Percentiles rank a stretch among this genome's conserved stretches.
Evolutionary conservation across 306 rosid species (phyloP).

Genomic region (Argentina anserina): DNA sequence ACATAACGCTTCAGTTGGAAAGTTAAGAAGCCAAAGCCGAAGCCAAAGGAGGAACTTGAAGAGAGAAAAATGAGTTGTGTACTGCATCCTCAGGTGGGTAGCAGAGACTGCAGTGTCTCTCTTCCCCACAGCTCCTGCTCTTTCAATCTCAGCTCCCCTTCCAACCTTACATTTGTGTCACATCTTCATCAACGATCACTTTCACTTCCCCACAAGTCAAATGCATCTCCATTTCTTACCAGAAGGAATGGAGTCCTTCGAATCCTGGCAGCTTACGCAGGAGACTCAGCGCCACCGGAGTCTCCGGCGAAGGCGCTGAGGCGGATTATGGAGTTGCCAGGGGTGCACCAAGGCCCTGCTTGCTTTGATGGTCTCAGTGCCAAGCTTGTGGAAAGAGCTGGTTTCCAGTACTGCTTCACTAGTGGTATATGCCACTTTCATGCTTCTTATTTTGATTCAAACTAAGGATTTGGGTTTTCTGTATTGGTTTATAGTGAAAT

Average conservation of each 20-base stretch:
- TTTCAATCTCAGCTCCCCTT: slow-evolving; percentile 4
- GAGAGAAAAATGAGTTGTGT: slow-evolving; percentile 15
- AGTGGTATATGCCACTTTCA: slow-evolving; percentile 44
- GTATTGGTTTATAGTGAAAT: background rate
- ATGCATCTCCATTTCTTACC: background rate
- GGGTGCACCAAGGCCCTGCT: slow-evolving; percentile 81
- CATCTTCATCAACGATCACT: slow-evolving; percentile 1
- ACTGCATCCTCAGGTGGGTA: background rate
- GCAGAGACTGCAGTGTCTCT: slow-evolving; percentile 9
- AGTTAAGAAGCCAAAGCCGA: background rate
- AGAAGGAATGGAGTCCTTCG: too few species aligned
- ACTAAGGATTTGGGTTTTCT: background rate
- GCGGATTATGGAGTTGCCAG: slow-evolving; percentile 45
- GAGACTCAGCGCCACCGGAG: slow-evolving; percentile 6
- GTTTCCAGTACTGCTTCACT: slow-evolving; percentile 67
- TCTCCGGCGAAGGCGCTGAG: slow-evolving; percentile 59
- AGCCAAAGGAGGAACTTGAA: background rate
- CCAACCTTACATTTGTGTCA: slow-evolving; percentile 13
- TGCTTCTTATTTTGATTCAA: background rate
- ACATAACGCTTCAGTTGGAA: background rate
- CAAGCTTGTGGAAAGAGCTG: slow-evolving; percentile 67
- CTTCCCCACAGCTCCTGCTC: background rate
- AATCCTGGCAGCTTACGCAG: slow-evolving; percentile 25
- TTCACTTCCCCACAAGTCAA: slow-evolving; percentile 11
- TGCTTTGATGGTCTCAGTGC: slow-evolving; percentile 89